Conservation (phyloP, 2,329 filamentous ascomycete species). For the Phialophora chinensis region DNA sequence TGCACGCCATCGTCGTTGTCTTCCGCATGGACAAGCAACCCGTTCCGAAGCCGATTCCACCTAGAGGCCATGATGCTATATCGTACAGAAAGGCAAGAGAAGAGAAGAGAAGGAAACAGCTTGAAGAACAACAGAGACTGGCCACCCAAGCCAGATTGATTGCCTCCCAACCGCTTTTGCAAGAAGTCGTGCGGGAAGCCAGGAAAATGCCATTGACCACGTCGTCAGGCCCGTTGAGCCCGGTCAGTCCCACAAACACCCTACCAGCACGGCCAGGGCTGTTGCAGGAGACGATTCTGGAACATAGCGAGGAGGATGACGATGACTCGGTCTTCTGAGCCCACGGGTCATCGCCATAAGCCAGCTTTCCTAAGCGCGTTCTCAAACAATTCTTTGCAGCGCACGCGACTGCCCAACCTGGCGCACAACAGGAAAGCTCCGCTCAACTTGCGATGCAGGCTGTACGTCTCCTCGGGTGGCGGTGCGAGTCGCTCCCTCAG, state of each 20-base stretch:
- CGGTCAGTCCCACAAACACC: constrained; percentile 25
- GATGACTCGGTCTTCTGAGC: constrained; percentile 33
- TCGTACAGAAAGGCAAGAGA: constrained; percentile 40
- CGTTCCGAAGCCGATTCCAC: constrained; percentile 25
- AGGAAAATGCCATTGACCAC: constrained; percentile 30
- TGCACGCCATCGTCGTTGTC: constrained; percentile 60
- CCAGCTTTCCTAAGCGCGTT: constrained; percentile 48
- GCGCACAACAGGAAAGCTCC: constrained; percentile 94
- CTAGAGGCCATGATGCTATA: constrained; percentile 38
- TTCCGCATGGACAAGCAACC: constrained; percentile 41
- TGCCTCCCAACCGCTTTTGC: constrained; percentile 35
- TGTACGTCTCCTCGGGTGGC: constrained; percentile 97
- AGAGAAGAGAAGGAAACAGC: constrained; percentile 35
- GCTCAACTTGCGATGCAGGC: constrained; percentile 90
- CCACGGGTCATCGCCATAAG: constrained; percentile 10
- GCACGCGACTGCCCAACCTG: constrained; percentile 78
- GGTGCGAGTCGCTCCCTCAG: constrained; percentile 84
- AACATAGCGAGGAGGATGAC: constrained; percentile 39
- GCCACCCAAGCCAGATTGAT: constrained; percentile 33
- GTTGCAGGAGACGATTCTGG: constrained; percentile 38
- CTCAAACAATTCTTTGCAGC: constrained; percentile 79
- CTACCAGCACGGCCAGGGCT: constrained; percentile 27
- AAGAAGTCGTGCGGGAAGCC: constrained; percentile 34
- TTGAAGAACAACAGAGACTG: constrained; percentile 33
- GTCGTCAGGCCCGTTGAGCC: constrained; percentile 26